Evolutionary conservation across 495 filamentous ascomycete genomes (phyloP).

Genomic region (Ramalina intermedia): DNA sequence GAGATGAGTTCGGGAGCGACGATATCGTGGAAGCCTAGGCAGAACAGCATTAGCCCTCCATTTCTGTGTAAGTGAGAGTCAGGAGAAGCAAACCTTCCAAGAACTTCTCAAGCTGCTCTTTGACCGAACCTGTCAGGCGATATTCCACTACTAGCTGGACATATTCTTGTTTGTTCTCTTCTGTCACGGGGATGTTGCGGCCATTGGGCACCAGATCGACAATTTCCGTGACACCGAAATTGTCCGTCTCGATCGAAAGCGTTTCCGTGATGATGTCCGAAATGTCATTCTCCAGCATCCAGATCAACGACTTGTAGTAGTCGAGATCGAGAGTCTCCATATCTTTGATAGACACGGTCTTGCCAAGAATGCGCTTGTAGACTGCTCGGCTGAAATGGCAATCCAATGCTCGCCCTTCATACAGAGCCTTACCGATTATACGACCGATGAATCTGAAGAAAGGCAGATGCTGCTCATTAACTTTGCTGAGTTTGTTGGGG

Average conservation of each 20-base stretch:
- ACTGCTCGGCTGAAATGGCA: constrained; percentile 98
- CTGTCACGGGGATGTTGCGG: constrained; percentile 81
- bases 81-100: constrained; percentile 50
- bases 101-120: constrained; percentile 91
- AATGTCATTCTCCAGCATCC: constrained; percentile 98
- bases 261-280: constrained; percentile 98
- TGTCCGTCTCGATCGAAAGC: constrained; percentile 84
- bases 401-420: constrained; percentile 89
- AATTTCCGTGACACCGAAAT: constrained; percentile 76
- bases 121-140: constrained; percentile 76
- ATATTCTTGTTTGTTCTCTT: constrained; percentile 98
- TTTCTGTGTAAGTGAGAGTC: not conserved
- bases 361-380: constrained; percentile 92
- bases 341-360: constrained; percentile 91
- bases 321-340: constrained; percentile 98
- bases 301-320: constrained; percentile 97
- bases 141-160: constrained; percentile 89
- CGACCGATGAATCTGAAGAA: constrained; percentile 99
- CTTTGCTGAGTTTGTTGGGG: constrained; percentile 77
- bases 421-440: constrained; percentile 96
- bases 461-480: constrained; percentile 91
- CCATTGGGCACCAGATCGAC: constrained; percentile 81
- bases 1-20: constrained; percentile 86
- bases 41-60: constrained; percentile 15
- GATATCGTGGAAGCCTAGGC: constrained; percentile 87